Conservation (phyloP, 495 filamentous ascomycete species). For the Xylaria telfairii region DNA sequence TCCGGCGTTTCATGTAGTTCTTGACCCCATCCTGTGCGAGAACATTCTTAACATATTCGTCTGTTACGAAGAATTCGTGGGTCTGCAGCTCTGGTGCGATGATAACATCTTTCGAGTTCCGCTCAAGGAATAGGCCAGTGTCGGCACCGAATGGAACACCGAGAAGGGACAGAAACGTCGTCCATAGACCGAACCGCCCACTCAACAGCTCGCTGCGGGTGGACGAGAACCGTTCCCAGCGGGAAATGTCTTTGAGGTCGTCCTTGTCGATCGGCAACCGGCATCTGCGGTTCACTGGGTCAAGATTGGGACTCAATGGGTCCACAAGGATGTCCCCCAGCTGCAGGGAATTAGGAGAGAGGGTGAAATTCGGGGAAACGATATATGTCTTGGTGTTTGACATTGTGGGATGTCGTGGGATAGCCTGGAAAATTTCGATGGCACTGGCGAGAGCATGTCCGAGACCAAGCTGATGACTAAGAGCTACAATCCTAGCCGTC, state of each 20-base stretch:
- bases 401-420: neutral
- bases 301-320: neutral
- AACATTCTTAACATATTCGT: neutral
- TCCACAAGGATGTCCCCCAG: neutral
- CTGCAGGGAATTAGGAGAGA: neutral
- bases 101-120: neutral
- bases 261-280: neutral
- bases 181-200: neutral
- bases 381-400: neutral
- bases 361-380: neutral
- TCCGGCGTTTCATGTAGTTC: neutral
- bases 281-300: neutral
- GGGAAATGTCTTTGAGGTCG: neutral
- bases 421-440: too few relatives aligned
- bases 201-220: neutral
- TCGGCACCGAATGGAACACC: neutral
- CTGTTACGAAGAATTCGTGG: neutral
- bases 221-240: neutral
- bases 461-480: too few relatives aligned
- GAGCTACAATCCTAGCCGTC: too few relatives aligned
- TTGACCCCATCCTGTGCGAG: neutral
- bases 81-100: neutral
- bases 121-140: neutral
- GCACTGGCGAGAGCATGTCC: too few relatives aligned
- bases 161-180: neutral